phyloP scores from a whole-genome alignment of 75 land plant genomes.

The Cryptomeria japonica region DNA sequence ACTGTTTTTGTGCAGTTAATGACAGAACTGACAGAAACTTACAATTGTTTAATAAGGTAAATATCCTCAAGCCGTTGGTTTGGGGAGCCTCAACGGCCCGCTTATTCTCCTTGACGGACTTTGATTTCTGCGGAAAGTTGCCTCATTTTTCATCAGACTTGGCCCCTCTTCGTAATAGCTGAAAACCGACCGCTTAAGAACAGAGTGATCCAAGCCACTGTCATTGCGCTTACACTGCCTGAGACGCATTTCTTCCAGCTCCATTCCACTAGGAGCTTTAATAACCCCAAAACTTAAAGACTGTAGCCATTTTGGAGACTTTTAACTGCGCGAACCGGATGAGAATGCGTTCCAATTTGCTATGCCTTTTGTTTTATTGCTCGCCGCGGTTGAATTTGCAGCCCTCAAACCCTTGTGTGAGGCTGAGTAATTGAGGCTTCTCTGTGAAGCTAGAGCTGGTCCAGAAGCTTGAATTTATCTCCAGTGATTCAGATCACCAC shows the following conservation, averaged over 20 bases:
- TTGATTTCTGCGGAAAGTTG: not conserved
- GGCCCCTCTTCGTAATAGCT: not conserved
- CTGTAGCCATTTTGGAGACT: not conserved
- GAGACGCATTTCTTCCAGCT: conserved; percentile 7
- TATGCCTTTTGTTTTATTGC: not conserved
- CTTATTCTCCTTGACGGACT: not conserved
- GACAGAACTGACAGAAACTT: not conserved
- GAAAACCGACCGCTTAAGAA: not conserved
- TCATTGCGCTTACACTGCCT: not conserved
- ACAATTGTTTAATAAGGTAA: not conserved
- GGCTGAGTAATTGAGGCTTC: not conserved
- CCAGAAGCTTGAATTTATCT: not conserved
- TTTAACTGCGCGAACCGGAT: not conserved
- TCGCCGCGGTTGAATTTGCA: not conserved
- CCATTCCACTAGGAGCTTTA: not conserved
- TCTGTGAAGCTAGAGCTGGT: not conserved
- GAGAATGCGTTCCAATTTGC: not conserved
- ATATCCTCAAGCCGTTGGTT: not conserved
- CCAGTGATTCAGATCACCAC: not conserved
- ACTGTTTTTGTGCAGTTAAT: no score
- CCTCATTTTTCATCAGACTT: not conserved
- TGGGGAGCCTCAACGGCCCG: not conserved
- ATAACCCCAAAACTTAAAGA: conserved; percentile 1
- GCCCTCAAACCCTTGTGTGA: not conserved
- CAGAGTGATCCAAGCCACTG: not conserved